Evolutionary conservation across 1,139 yeast genomes (phyloP), one percentile per base, ranked within the genome.

Genomic region (Yamadazyma membranifaciens): DNA sequence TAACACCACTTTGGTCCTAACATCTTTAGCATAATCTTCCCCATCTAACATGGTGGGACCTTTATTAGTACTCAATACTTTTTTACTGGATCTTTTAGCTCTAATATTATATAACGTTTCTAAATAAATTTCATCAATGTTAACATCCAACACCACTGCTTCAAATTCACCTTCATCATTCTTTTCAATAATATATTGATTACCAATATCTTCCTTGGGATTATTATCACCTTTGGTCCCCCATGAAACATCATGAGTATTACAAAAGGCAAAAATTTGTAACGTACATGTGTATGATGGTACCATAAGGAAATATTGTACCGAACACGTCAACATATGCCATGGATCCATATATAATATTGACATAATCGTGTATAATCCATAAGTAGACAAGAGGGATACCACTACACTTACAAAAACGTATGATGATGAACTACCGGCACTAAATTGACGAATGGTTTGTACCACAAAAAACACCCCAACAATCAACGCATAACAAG

Each of bases 201-300:
- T 70, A 12, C 56, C 46, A 40, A 58, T 62, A 46, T 72, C 77
- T 52, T 80, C 81, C 12, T 81, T 73, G 37, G 83, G 85, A 48
- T 81, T 80, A 49, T 84, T 86, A 47, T 91, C 96, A 50, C 97
- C 97, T 59, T 89, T 89, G 0, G 97, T 91, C 63, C 97, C 97
- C 97, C 97, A 91, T 0, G 96, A 85, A 39, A 89, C 95, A 70
- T 89, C 97, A 65, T 89, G 96, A 4, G 96, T 88, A 59, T 89
- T 89, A 66, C 98, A 89, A 62, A 88, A 87, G 1, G 98, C 96
- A 66, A 87, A 89, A 43, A 89, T 87, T 62, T 89, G 97, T 46
- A 89, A 69, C 1, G 96, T 85, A 64, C 96, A 87, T 3, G 94
- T 83, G 60, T 87, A 89, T 0, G 92, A 83, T n/a, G 98, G 97